These are phyloP conservation scores for Chiua sp. DNA, from an alignment of 1,284 basidiomycete genomes.

Conservation along the genomic window DNA sequence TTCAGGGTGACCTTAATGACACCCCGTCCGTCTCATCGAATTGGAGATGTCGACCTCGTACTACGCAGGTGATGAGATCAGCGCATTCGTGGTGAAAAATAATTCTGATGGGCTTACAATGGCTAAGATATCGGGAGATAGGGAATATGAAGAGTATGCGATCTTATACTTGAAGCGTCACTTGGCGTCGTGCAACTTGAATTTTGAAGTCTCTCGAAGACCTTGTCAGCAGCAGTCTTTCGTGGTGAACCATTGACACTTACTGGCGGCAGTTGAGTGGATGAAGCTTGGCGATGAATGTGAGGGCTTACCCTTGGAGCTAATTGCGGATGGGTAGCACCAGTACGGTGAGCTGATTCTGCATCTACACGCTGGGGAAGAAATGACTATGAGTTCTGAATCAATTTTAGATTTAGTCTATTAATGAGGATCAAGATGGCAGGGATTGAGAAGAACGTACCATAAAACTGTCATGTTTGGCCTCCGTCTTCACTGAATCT, in stretches of 20 bases:
- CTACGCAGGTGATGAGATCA: slow-evolving; percentile 12
- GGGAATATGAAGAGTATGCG: slow-evolving; percentile 35
- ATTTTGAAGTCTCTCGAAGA: slow-evolving; percentile 42
- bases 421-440: no score
- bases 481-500: no score
- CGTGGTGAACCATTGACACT: no score
- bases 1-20: slow-evolving; percentile 20
- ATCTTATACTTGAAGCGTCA: slow-evolving; percentile 42
- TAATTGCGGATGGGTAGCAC: slow-evolving; percentile 58
- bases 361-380: slow-evolving; percentile 64
- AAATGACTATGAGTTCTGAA: no score
- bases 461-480: no score
- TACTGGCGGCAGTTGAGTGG: slow-evolving; percentile 39
- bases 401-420: no score
- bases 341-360: slow-evolving; percentile 62
- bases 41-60: slow-evolving; percentile 39
- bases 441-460: no score
- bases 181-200: slow-evolving; percentile 20
- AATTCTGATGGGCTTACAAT: slow-evolving; percentile 16
- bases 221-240: slow-evolving; percentile 11
- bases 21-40: slow-evolving; percentile 21
- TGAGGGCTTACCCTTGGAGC: slow-evolving; percentile 52
- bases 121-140: slow-evolving; percentile 34
- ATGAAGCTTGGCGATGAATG: background rate
- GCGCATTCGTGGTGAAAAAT: background rate